Evolutionary conservation across 768 basidiomycete genomes (phyloP).

Genomic region (Phanerodontia chrysosporium): DNA sequence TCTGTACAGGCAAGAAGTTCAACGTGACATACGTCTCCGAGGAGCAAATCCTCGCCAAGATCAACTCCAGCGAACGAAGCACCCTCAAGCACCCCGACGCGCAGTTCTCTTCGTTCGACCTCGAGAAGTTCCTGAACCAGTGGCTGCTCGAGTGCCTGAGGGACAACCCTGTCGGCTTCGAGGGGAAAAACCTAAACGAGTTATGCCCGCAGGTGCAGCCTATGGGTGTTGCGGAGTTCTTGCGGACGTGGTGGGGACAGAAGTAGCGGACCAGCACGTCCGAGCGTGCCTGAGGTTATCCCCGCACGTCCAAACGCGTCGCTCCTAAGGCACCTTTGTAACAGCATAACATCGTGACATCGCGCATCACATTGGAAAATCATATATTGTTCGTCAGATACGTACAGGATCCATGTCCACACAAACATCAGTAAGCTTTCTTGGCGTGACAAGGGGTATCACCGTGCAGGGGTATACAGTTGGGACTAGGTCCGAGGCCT

Average conservation of each 20-base stretch:
- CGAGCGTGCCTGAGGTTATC: too few species aligned
- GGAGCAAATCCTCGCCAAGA: neutral
- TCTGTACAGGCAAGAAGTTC: neutral
- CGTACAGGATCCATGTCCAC: too few species aligned
- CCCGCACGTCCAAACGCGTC: too few species aligned
- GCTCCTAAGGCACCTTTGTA: too few species aligned
- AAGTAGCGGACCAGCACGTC: neutral
- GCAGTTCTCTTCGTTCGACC: neutral
- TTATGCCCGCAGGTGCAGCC: neutral
- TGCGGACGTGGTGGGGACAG: neutral
- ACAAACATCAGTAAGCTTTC: too few species aligned
- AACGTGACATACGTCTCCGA: neutral
- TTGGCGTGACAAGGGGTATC: too few species aligned
- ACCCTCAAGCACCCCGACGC: neutral
- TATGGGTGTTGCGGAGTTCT: neutral
- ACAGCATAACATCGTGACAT: too few species aligned
- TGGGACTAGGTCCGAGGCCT: too few species aligned
- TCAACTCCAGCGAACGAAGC: neutral
- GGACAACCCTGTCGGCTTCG: neutral
- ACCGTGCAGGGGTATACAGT: too few species aligned
- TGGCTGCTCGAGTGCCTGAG: neutral
- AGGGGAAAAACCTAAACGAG: neutral
- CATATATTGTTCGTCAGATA: too few species aligned
- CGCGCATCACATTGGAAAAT: too few species aligned
- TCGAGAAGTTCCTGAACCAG: neutral